Evolutionary conservation across 495 filamentous ascomycete species (phyloP).

Genomic region (Corynascus novoguineensis): DNA sequence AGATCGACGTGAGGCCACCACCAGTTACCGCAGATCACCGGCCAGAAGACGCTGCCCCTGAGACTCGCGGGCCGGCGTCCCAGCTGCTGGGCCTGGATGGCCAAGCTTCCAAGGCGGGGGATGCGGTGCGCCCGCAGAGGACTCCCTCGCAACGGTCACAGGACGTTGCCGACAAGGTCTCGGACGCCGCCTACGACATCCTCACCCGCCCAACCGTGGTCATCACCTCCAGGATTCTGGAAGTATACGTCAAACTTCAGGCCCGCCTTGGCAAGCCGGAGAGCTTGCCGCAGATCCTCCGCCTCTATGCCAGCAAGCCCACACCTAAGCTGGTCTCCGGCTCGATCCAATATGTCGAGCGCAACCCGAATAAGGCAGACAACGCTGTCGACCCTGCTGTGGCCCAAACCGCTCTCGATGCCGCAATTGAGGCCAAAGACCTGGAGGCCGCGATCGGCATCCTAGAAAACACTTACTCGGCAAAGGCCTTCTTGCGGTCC

Average conservation of each 20-base stretch:
- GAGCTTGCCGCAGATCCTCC: constrained; percentile 70
- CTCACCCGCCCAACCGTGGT: constrained; percentile 72
- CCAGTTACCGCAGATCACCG: constrained; percentile 15
- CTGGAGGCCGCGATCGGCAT: constrained; percentile 72
- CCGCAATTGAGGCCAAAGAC: constrained; percentile 71
- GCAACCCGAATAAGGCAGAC: constrained; percentile 60
- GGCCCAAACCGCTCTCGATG: constrained; percentile 64
- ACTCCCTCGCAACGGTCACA: constrained; percentile 11
- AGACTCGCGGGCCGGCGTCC: constrained; percentile 18
- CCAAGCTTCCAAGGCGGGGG: constrained; percentile 14
- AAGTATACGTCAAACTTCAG: constrained; percentile 66
- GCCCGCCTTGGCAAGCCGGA: constrained; percentile 62
- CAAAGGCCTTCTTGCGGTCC: constrained; percentile 62
- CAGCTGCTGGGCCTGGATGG: constrained; percentile 29
- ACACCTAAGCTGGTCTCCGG: constrained; percentile 56
- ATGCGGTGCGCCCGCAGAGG: constrained; percentile 1
- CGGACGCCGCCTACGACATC: constrained; percentile 55
- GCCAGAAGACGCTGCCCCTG: constrained; percentile 11
- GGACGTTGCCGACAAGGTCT: constrained; percentile 41
- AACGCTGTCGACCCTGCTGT: constrained; percentile 63
- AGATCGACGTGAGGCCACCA: constrained; percentile 17
- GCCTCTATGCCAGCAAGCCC: constrained; percentile 80
- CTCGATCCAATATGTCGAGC: constrained; percentile 53
- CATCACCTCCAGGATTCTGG: constrained; percentile 67
- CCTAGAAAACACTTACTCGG: constrained; percentile 69